phyloP scores from a whole-genome alignment of 2,329 filamentous ascomycete species.

The Botrytis medusae region DNA sequence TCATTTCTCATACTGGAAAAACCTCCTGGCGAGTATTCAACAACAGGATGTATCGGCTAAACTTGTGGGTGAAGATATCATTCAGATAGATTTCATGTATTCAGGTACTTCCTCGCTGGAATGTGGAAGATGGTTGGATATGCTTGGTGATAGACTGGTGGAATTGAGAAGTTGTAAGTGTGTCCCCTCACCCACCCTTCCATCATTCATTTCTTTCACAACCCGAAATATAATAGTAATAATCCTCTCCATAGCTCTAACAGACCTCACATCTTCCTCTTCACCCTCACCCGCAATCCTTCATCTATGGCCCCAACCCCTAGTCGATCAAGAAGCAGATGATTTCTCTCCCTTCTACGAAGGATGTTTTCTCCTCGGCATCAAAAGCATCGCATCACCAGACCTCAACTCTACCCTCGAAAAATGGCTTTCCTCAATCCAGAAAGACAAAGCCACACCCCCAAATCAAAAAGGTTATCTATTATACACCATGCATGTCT shows the following conservation, averaged over 20 bases:
- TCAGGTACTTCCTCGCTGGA: conserved; percentile 25
- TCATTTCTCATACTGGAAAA: not conserved
- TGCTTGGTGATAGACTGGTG: not conserved
- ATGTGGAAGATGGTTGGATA: conserved; percentile 12
- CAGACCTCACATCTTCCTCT: not conserved
- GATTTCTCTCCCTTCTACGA: not conserved
- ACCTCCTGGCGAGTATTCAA: not conserved
- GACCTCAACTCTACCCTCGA: not conserved
- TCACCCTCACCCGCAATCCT: not conserved
- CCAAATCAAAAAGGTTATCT: not conserved
- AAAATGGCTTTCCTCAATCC: not conserved
- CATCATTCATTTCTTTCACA: not conserved
- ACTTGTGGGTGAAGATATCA: conserved; percentile 6
- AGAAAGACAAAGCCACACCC: not conserved
- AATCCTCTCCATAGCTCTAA: not conserved
- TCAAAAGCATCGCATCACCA: not conserved
- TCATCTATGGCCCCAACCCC: not conserved
- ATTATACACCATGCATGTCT: not conserved
- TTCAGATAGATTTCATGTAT: conserved; percentile 25
- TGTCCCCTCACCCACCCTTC: not conserved
- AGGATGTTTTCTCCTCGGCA: not conserved
- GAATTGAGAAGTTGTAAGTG: not conserved
- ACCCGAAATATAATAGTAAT: not conserved
- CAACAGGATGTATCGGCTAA: not conserved
- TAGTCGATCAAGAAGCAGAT: not conserved